These are phyloP conservation scores for Elongisporangium prolatum DNA, from an alignment of 352 stramenopile genomes.

Conservation along the genomic window DNA sequence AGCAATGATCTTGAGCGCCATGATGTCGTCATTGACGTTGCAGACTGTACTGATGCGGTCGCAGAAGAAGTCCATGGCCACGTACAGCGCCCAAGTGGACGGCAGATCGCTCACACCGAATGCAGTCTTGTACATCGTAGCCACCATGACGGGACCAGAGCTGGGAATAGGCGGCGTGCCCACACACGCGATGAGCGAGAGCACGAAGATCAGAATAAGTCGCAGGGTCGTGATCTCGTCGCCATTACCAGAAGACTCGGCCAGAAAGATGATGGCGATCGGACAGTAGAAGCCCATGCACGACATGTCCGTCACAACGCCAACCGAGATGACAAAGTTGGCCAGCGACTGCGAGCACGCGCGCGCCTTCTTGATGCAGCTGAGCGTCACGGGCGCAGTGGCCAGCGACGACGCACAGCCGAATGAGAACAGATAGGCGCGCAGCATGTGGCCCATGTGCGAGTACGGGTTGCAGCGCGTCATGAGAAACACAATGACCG, in stretches of 20 bases:
- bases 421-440: constrained; percentile 67
- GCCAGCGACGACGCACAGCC: constrained; percentile 59
- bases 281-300: constrained; percentile 55
- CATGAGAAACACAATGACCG: constrained; percentile 56
- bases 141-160: constrained; percentile 44
- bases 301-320: constrained; percentile 56
- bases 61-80: constrained; percentile 60
- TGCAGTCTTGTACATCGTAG: constrained; percentile 59
- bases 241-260: constrained; percentile 51
- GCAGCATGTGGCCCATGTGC: constrained; percentile 62
- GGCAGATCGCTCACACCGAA: constrained; percentile 43
- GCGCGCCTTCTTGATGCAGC: constrained; percentile 51
- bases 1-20: constrained; percentile 70
- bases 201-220: constrained; percentile 44
- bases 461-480: constrained; percentile 64
- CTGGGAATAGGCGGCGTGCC: constrained; percentile 52
- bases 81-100: constrained; percentile 47
- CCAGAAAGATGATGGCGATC: constrained; percentile 55
- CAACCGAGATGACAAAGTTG: constrained; percentile 74
- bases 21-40: constrained; percentile 80
- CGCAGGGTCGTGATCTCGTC: constrained; percentile 40
- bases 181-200: constrained; percentile 48
- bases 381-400: constrained; percentile 58
- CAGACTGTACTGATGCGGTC: constrained; percentile 63
- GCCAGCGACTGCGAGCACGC: constrained; percentile 65